Base-by-base conservation (phyloP, 2,329 filamentous ascomycete genomes). In the Fusarium lateritium region DNA sequence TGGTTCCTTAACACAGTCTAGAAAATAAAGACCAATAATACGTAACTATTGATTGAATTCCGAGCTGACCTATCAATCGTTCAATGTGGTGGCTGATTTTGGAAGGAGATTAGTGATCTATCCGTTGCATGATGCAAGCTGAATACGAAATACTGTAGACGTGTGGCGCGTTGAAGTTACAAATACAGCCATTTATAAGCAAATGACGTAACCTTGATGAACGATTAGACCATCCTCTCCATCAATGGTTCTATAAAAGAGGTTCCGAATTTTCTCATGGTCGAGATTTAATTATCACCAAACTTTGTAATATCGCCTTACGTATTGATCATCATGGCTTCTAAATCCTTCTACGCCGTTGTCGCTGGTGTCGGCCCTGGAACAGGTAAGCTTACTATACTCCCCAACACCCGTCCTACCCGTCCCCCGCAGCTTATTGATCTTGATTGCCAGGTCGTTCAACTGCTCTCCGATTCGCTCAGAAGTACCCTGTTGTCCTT, bases 351-450 rank as follows among this genome's bases (percentile, higher is more conserved):
- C 73, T 92, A 90, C 77, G 88, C 91, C 51, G 82, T 94, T 63
- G 80, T 94, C 61, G 90, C 91, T 13, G 92, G 92, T 56, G 91
- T 89, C 42, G 92, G 92, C n/a, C 82, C 90, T 7, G 91, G 92
- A 62, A 94, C 88, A 45, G 83, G 83, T 82, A 74, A 45, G 61
- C 44, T 19, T 59, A 17, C n/a, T n/a, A n/a, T n/a, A n/a, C 4
- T 24, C 19, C 17, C 43, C 38, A 47, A 44, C 31, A 47, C 22
- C 49, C 8, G 47, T 17, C 4, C 45, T 26, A 47, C 22, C 49
- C 8, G 47, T 17, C 4, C 45, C 51, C 59, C 36, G 33, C 69
- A 60, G 46, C 21, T 56, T 38, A 24, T 31, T 50, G 17, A 47
- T 14, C 14, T 17, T 5, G 1, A 10, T 33, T 5, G 2, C 36